Conservation (phyloP, 331 rosid species). For the Malus hybrid region DNA sequence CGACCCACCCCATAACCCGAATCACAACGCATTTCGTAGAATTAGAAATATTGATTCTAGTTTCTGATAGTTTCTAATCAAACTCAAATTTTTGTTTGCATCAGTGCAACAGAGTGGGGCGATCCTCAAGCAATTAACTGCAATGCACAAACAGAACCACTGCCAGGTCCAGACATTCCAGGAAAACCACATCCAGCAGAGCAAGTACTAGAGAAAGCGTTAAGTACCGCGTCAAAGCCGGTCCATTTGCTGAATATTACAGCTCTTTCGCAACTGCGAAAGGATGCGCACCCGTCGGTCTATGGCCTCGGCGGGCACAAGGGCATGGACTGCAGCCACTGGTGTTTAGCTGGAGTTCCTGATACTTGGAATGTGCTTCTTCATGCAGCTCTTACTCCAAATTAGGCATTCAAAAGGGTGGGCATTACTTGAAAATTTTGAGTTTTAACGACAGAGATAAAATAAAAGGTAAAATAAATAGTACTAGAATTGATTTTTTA, state of each 20-base stretch:
- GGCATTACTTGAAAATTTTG: no score
- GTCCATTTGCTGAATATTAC: slow-evolving; percentile 45
- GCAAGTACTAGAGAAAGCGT: slow-evolving; percentile 28
- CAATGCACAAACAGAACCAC: slow-evolving; percentile 21
- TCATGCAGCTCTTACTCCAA: slow-evolving; percentile 24
- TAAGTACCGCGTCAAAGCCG: slow-evolving; percentile 21
- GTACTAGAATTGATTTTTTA: no score
- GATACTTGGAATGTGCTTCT: slow-evolving; percentile 57
- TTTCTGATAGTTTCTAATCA: background rate
- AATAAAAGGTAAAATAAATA: no score
- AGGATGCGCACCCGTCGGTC: slow-evolving; percentile 54
- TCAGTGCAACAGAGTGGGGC: slow-evolving; percentile 40
- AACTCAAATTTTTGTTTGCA: background rate
- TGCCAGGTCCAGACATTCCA: slow-evolving; percentile 15
- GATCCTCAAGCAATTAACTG: slow-evolving; percentile 16
- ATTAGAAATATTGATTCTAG: background rate
- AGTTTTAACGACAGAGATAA: no score
- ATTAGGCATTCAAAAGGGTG: background rate
- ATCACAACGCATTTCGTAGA: background rate
- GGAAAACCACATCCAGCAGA: slow-evolving; percentile 43
- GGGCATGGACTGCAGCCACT: slow-evolving; percentile 49
- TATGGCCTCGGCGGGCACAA: slow-evolving; percentile 42
- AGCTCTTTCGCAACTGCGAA: slow-evolving; percentile 40
- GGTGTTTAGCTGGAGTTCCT: slow-evolving; percentile 70
- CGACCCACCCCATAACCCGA: no score